Evolutionary conservation across 1,284 basidiomycete species (phyloP).

Genomic region (Ustilago vetiveriae): DNA sequence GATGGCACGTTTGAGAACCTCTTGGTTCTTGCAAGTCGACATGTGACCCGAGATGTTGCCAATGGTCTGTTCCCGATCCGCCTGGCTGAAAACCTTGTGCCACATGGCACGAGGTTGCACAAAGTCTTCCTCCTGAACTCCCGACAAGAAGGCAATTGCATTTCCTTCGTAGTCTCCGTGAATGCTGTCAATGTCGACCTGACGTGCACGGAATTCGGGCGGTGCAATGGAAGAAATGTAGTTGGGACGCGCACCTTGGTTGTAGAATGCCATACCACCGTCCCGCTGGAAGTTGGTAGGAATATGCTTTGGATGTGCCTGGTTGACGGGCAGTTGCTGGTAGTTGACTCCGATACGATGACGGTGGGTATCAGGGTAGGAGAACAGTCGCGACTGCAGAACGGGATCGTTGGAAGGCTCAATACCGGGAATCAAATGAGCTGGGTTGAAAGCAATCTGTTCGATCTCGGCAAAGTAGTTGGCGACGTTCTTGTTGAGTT

Average conservation of each 20-base stretch:
- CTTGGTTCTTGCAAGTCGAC: constrained; percentile 35
- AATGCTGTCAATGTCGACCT: constrained; percentile 32
- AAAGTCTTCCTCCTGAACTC: constrained; percentile 77
- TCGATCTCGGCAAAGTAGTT: constrained; percentile 64
- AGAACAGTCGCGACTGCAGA: constrained; percentile 60
- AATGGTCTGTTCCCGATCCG: constrained; percentile 34
- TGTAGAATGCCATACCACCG: constrained; percentile 50
- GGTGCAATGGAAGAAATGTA: constrained; percentile 48
- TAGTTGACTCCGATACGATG: constrained; percentile 71
- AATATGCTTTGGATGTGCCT: constrained; percentile 24
- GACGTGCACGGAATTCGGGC: constrained; percentile 30
- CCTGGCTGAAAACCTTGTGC: constrained; percentile 78
- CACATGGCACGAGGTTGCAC: constrained; percentile 86
- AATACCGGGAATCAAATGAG: constrained; percentile 53
- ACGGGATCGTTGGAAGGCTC: constrained; percentile 61
- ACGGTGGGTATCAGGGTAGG: constrained; percentile 85
- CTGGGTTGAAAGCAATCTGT: constrained; percentile 54
- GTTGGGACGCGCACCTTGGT: constrained; percentile 53
- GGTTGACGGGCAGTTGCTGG: constrained; percentile 57
- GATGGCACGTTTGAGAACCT: constrained; percentile 36
- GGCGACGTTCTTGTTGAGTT: constrained; percentile 53
- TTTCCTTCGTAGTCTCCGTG: constrained; percentile 68
- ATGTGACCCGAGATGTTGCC: constrained; percentile 51
- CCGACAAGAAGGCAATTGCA: constrained; percentile 73
- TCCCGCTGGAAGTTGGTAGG: constrained; percentile 55